Evolutionary conservation across 208 protist species (phyloP).

Genomic region (Leishmania major): DNA sequence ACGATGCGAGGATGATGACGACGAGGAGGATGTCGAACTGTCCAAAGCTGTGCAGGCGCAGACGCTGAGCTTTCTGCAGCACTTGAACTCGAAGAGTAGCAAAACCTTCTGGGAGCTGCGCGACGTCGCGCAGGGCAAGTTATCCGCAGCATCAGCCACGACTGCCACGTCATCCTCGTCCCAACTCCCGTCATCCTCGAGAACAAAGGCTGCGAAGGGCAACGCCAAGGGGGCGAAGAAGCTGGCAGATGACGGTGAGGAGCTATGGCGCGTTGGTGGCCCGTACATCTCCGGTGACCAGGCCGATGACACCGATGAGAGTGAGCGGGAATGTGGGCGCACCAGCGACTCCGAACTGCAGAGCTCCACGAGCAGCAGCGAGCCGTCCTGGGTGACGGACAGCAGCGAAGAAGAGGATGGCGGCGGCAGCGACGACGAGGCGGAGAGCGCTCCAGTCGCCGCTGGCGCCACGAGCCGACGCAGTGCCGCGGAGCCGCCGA

Average conservation of each 20-base stretch:
- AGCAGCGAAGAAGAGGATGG: slow-evolving; percentile 40
- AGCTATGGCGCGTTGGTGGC: slow-evolving; percentile 30
- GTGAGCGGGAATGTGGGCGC: neutral
- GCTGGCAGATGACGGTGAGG: slow-evolving; percentile 11
- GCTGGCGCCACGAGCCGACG: neutral
- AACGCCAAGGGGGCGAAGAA: slow-evolving; percentile 17
- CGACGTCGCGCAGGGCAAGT: slow-evolving; percentile 59
- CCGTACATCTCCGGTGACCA: slow-evolving; percentile 13
- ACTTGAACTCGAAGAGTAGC: slow-evolving; percentile 37
- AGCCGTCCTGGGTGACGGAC: slow-evolving; percentile 57
- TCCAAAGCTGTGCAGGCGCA: slow-evolving; percentile 53
- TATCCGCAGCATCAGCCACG: slow-evolving; percentile 1
- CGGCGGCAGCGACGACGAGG: slow-evolving; percentile 23
- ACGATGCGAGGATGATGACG: slow-evolving; percentile 17
- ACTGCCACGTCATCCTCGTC: neutral
- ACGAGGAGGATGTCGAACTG: slow-evolving; percentile 58
- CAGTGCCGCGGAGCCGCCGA: neutral
- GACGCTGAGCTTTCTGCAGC: slow-evolving; percentile 55
- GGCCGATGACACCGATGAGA: neutral
- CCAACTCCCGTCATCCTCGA: neutral
- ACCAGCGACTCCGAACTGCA: slow-evolving; percentile 2
- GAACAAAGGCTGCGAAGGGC: neutral
- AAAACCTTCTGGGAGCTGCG: slow-evolving; percentile 67
- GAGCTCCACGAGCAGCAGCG: slow-evolving; percentile 45
- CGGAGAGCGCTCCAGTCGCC: neutral